Conservation (phyloP, 2,329 filamentous ascomycete genomes). For the Whalleya microplaca region DNA sequence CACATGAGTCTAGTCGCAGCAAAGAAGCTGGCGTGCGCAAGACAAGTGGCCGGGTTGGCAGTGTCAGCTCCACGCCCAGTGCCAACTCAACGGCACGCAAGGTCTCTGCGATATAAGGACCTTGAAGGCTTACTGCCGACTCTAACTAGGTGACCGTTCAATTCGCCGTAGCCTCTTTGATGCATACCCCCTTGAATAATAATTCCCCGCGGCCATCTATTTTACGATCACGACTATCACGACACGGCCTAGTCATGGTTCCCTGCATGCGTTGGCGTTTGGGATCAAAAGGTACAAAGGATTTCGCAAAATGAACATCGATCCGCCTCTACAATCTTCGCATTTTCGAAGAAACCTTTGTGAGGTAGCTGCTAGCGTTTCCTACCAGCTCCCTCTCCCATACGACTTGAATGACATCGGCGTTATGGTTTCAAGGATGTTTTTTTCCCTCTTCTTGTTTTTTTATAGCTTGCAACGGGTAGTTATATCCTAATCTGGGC, state of each 20-base stretch:
- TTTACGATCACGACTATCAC: constrained; percentile 50
- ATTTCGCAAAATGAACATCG: constrained; percentile 9
- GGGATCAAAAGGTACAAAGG: constrained; percentile 27
- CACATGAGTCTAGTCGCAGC: constrained; percentile 53
- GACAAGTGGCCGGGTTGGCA: constrained; percentile 68
- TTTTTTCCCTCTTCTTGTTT: constrained; percentile 1
- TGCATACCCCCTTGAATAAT: constrained; percentile 32
- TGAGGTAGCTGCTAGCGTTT: constrained; percentile 2
- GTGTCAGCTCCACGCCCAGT: constrained; percentile 52
- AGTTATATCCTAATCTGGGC: constrained; percentile 15
- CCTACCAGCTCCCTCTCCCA: constrained; percentile 1
- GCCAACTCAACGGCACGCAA: constrained; percentile 54
- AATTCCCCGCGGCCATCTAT: constrained; percentile 21
- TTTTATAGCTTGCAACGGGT: constrained; percentile 6
- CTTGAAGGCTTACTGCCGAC: constrained; percentile 16
- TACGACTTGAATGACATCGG: constrained; percentile 16
- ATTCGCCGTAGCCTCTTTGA: constrained; percentile 26
- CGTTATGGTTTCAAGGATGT: constrained; percentile 9
- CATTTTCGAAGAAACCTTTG: constrained; percentile 6
- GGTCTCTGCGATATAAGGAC: constrained; percentile 52
- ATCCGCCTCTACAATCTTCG: constrained; percentile 10
- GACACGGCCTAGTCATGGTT: constrained; percentile 48
- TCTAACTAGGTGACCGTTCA: constrained; percentile 23
- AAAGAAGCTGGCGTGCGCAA: constrained; percentile 64
- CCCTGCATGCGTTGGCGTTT: constrained; percentile 50